Evolutionary conservation across 352 stramenopile species (phyloP).

Genomic region (Peronospora farinosa): DNA sequence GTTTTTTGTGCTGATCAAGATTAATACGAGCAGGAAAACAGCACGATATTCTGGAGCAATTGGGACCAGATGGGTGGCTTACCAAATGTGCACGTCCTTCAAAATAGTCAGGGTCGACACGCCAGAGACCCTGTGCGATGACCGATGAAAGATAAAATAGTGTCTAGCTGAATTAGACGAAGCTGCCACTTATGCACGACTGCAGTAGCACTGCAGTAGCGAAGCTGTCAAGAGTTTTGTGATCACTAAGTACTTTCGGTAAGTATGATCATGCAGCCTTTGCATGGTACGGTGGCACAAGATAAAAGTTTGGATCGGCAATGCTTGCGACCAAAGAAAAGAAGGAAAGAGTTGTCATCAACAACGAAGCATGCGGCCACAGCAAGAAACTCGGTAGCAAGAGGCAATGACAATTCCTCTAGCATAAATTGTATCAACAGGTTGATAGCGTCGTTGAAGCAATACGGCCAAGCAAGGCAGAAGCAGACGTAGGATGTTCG

Average conservation of each 20-base stretch:
- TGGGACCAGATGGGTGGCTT: not conserved
- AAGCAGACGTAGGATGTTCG: too few species aligned
- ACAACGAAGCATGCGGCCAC: too few species aligned
- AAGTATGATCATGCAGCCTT: too few species aligned
- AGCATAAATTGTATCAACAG: too few species aligned
- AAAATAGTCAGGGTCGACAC: not conserved
- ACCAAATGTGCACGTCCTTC: not conserved
- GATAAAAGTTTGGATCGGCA: conserved; percentile 1
- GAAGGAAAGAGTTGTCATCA: too few species aligned
- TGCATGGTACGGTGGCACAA: not conserved
- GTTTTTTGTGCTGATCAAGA: conserved; percentile 21
- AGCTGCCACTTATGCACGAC: not conserved
- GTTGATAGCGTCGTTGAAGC: too few species aligned
- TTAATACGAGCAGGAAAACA: conserved; percentile 14
- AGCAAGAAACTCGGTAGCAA: too few species aligned
- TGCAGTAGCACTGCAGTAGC: not conserved
- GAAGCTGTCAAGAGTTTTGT: not conserved
- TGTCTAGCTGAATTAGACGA: not conserved
- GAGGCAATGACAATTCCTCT: too few species aligned
- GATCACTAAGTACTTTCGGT: not conserved
- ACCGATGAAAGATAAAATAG: not conserved
- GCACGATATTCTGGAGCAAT: not conserved
- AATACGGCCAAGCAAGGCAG: too few species aligned
- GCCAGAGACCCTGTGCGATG: not conserved
- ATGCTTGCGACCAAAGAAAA: too few species aligned